Conservation (phyloP, 108 stramenopile genomes). For the Mediolabrus comicus region DNA sequence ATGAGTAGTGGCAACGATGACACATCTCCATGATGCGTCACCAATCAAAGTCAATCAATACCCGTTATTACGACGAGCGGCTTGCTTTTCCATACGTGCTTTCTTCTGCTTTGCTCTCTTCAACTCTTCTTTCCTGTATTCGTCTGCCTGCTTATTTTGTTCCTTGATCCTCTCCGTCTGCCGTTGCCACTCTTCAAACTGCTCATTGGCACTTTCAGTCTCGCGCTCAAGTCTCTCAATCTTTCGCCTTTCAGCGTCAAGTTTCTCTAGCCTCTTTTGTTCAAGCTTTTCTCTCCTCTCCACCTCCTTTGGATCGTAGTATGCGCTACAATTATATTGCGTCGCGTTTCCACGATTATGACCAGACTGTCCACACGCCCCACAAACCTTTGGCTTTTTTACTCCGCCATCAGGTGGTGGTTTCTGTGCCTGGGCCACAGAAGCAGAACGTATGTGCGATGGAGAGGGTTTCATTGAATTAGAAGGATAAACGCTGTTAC, state of each 20-base stretch:
- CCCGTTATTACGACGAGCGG: neutral
- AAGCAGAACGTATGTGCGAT: neutral
- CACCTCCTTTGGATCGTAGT: slow-evolving; percentile 43
- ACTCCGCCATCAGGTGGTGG: neutral
- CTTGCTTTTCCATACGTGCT: slow-evolving; percentile 35
- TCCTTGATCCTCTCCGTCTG: slow-evolving; percentile 17
- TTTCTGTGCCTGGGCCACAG: neutral
- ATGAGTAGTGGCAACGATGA: neutral
- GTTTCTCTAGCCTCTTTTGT: slow-evolving; percentile 27
- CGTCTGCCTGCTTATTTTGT: slow-evolving; percentile 10
- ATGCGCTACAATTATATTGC: slow-evolving; percentile 39
- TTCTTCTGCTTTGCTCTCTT: slow-evolving; percentile 33
- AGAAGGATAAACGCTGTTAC: neutral
- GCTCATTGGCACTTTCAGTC: slow-evolving; percentile 6
- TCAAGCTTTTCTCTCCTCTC: slow-evolving; percentile 36
- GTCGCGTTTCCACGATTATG: slow-evolving; percentile 54
- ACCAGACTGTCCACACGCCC: slow-evolving; percentile 51
- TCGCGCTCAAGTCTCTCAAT: slow-evolving; percentile 27
- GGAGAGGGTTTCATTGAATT: neutral
- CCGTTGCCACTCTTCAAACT: slow-evolving; percentile 16
- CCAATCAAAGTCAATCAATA: neutral
- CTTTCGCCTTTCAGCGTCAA: slow-evolving; percentile 17
- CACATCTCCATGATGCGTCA: neutral
- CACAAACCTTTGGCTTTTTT: slow-evolving; percentile 31
- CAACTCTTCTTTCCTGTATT: slow-evolving; percentile 31